These are phyloP conservation scores for Suillus weaverae DNA, from an alignment of 768 basidiomycete genomes.

Conservation along the genomic window DNA sequence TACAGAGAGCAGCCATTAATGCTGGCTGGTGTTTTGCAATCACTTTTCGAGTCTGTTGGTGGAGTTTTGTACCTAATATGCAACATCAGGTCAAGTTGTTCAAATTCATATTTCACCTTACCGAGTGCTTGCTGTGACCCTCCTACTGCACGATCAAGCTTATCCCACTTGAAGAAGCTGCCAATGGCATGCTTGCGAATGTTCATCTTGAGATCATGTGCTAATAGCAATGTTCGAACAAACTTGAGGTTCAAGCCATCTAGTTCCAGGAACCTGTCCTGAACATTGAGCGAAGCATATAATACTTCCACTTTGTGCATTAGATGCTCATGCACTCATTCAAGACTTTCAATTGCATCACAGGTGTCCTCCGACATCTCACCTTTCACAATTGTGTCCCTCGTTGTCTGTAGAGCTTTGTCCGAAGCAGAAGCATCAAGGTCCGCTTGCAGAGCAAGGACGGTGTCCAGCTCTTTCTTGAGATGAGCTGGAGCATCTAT, in stretches of 20 bases:
- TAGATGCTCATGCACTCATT: slow-evolving; percentile 15
- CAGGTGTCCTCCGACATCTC: slow-evolving; percentile 8
- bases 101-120: slow-evolving; percentile 24
- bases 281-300: slow-evolving; percentile 36
- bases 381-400: slow-evolving; percentile 9
- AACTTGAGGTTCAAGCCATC: slow-evolving; percentile 18
- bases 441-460: slow-evolving; percentile 32
- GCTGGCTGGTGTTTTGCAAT: background rate
- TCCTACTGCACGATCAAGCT: slow-evolving; percentile 34
- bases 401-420: slow-evolving; percentile 17
- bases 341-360: slow-evolving; percentile 19
- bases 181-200: slow-evolving; percentile 6
- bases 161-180: slow-evolving; percentile 38
- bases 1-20: background rate
- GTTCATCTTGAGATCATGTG: slow-evolving; percentile 10
- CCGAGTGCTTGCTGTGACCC: slow-evolving; percentile 34
- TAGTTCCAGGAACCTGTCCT: slow-evolving; percentile 34
- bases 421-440: slow-evolving; percentile 29
- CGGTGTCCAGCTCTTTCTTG: slow-evolving; percentile 32
- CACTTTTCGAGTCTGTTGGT: slow-evolving; percentile 19
- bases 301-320: slow-evolving; percentile 30
- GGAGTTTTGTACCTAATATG: slow-evolving; percentile 18
- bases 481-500: slow-evolving; percentile 29
- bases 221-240: slow-evolving; percentile 10
- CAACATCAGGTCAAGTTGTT: background rate